phyloP scores from a whole-genome alignment of 2,329 filamentous ascomycete species.

The Coniochaeta sp. region DNA sequence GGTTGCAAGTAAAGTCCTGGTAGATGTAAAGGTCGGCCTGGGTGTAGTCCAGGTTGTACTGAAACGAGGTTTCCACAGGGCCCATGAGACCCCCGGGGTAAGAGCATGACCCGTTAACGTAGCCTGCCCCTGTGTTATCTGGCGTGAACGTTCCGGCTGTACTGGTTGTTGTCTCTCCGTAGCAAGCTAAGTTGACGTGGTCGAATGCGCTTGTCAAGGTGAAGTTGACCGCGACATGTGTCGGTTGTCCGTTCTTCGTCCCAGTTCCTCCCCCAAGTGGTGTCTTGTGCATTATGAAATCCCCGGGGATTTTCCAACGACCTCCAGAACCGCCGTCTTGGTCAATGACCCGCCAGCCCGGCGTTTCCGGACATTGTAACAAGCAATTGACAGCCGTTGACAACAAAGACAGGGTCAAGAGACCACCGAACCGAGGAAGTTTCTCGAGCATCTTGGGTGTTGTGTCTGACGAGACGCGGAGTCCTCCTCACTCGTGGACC shows the following conservation, averaged over 20 bases:
- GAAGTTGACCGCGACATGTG: slow-evolving; percentile 2
- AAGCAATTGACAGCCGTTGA: background rate
- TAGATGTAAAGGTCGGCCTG: background rate
- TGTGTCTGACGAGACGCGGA: background rate
- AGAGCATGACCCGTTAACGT: slow-evolving; percentile 1
- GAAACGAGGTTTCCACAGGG: background rate
- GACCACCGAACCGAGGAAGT: background rate
- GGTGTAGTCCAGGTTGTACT: slow-evolving; percentile 1
- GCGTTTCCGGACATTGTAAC: background rate
- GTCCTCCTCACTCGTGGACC: background rate
- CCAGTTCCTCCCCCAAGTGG: background rate
- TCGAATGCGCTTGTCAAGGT: slow-evolving; percentile 1
- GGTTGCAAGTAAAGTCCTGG: slow-evolving; percentile 1
- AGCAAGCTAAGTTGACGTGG: background rate
- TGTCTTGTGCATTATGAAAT: background rate
- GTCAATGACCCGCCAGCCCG: background rate
- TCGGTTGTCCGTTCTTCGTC: background rate
- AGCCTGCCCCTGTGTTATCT: background rate
- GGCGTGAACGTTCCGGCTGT: background rate
- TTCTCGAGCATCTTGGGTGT: background rate
- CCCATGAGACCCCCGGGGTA: background rate
- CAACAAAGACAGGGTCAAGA: background rate
- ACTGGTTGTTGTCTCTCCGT: background rate
- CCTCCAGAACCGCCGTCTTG: background rate
- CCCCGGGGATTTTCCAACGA: background rate